A percentile compares a stretch with the other conserved stretches of the same genome.
Conservation (phyloP, 2,329 filamentous ascomycete species). For the Microcyclospora tardicrescens region DNA sequence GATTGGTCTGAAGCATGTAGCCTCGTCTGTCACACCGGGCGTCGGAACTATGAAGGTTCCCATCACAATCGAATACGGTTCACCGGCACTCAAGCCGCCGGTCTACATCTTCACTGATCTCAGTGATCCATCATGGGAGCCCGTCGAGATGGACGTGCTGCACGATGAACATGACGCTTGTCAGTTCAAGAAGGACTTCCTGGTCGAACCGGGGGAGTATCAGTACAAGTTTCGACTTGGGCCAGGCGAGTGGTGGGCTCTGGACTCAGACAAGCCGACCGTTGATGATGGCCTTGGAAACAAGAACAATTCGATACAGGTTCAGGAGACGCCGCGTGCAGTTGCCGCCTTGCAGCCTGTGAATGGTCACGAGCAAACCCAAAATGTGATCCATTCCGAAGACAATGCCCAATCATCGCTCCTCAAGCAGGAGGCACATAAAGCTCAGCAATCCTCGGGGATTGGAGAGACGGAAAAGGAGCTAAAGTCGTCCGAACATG, state of each 20-base stretch:
- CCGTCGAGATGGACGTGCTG: conserved; percentile 49
- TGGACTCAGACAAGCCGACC: conserved; percentile 49
- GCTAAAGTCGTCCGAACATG: no score
- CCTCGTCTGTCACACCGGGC: conserved; percentile 7
- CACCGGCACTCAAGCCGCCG: conserved; percentile 49
- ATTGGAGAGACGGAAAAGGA: no score
- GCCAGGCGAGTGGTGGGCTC: conserved; percentile 54
- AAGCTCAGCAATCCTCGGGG: no score
- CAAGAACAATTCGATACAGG: conserved; percentile 39
- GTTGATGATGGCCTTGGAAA: conserved; percentile 41
- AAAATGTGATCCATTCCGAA: neutral
- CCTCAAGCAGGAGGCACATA: no score
- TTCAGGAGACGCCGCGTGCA: conserved; percentile 12
- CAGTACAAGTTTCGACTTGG: conserved; percentile 67
- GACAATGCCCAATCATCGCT: no score
- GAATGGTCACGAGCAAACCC: neutral
- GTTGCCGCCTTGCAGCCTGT: conserved; percentile 1
- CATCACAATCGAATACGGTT: conserved; percentile 49
- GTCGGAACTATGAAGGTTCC: conserved; percentile 20
- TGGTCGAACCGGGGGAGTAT: conserved; percentile 45
- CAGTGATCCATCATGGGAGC: conserved; percentile 53
- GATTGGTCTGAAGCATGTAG: conserved; percentile 16
- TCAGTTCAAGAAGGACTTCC: conserved; percentile 45
- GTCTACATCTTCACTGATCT: conserved; percentile 60
- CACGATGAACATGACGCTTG: conserved; percentile 38